Evolutionary conservation across 2,329 filamentous ascomycete species (phyloP).

Genomic region (Pseudomassariella vexata): DNA sequence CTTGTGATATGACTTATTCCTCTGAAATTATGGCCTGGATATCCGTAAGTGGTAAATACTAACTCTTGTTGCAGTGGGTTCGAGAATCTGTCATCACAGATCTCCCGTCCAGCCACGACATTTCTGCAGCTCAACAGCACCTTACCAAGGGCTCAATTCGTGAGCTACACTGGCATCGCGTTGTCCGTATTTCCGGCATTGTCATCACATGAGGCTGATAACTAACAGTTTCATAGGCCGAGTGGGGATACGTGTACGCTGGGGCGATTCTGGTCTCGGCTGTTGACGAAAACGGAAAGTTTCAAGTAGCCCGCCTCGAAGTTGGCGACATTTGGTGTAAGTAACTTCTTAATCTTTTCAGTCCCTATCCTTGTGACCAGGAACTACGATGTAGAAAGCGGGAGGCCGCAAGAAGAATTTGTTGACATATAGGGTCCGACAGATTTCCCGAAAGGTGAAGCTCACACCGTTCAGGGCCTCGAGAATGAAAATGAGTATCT

Average conservation of each 20-base stretch:
- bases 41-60: too few relatives aligned
- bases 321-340: constrained; percentile 65
- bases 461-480: constrained; percentile 59
- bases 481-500: constrained; percentile 64
- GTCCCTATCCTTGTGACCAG: too few relatives aligned
- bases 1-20: too few relatives aligned
- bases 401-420: too few relatives aligned
- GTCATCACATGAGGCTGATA: constrained; percentile 1
- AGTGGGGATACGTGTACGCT: constrained; percentile 58
- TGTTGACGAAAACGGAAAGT: constrained; percentile 55
- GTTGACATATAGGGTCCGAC: too few relatives aligned
- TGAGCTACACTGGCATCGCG: constrained; percentile 62
- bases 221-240: constrained; percentile 36
- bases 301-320: constrained; percentile 47
- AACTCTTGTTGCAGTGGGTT: too few relatives aligned
- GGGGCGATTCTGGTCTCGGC: constrained; percentile 54
- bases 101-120: constrained; percentile 58
- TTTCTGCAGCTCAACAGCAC: constrained; percentile 64
- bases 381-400: too few relatives aligned
- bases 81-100: constrained; percentile 63
- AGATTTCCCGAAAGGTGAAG: constrained; percentile 46
- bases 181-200: constrained; percentile 39
- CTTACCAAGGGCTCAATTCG: constrained; percentile 59
- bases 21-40: too few relatives aligned
- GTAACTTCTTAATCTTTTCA: too few relatives aligned